Evolutionary conservation across 225 moss, liverwort and hornwort species (phyloP), one percentile per base, ranked within the genome.

Genomic region (Lunularia cruciata): DNA sequence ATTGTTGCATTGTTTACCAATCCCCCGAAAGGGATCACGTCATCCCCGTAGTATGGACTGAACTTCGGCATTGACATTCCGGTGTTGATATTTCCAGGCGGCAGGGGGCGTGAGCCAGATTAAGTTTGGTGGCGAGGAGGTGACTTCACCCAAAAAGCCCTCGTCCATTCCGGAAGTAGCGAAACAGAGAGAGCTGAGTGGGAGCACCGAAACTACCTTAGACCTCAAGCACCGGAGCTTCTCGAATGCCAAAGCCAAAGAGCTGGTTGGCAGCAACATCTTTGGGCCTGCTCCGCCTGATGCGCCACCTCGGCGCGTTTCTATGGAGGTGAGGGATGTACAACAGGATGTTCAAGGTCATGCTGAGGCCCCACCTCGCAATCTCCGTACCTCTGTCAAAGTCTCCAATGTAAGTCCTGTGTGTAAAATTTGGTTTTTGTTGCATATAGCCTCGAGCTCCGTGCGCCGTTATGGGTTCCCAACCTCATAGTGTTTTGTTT

Each of bases 61-160:
- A n/a, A n/a, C n/a, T n/a, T n/a, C n/a, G n/a, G n/a, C n/a, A n/a
- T n/a, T n/a, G n/a, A n/a, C n/a, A n/a, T n/a, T n/a, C n/a, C n/a
- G n/a, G n/a, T n/a, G n/a, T n/a, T n/a, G n/a, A n/a, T 60, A 16
- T 27, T 74, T 45, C 36, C 89, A 96, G 96, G 92, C 96, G 39
- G 96, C 92, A 32, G 96, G 96, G 3, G 92, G 92, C 78, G 85
- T 89, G 1, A 96, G 96, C 61, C 96, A 96, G 76, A 92, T 96
- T 39, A 86, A 88, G 48, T 92, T 96, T 37, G 96, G 96, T 64
- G 90, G 90, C 15, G 89, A 90, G 81, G 92, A 92, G 55, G 81
- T 87, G 52, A 78, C 82, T 37, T 83, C 92, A 20, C 90, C 96
- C 0, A 96, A 96, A 79, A 83, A 83, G 79, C 86, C 96, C 11